These are phyloP conservation scores for Rubia balearica DNA, from an alignment of 305 asterid species.

Conservation along the genomic window DNA sequence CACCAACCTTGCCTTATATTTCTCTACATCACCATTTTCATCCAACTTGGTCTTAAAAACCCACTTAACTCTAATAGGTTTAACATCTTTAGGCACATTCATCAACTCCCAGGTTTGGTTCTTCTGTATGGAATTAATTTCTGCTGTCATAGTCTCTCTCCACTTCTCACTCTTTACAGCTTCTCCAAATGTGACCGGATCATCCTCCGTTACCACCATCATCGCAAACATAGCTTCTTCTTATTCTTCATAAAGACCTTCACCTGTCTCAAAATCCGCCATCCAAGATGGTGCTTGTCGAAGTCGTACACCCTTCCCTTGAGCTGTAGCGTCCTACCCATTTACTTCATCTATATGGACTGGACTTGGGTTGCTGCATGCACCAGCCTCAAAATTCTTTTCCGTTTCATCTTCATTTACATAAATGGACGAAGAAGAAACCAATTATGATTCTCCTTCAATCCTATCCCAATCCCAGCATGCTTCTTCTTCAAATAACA, in stretches of 20 bases:
- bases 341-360: not conserved
- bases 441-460: not conserved
- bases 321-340: not conserved
- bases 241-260: not conserved
- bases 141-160: not conserved
- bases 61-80: not conserved
- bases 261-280: not conserved
- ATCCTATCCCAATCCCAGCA: not conserved
- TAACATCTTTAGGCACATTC: not conserved
- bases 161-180: not conserved
- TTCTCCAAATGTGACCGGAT: not conserved
- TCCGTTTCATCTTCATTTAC: not conserved
- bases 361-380: constrained; percentile 1
- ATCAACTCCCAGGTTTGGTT: not conserved
- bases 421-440: not conserved
- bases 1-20: not conserved
- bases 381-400: not conserved
- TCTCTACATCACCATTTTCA: not conserved
- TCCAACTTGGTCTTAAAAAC: not conserved
- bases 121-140: not conserved
- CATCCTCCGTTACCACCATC: not conserved
- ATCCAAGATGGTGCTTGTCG: not conserved
- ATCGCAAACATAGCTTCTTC: not conserved
- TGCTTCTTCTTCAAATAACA: not conserved
- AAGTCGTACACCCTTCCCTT: not conserved